Evolutionary conservation across 2,329 filamentous ascomycete genomes (phyloP), one percentile per base, ranked within the genome.

Genomic region (Cladosporium colombiae): DNA sequence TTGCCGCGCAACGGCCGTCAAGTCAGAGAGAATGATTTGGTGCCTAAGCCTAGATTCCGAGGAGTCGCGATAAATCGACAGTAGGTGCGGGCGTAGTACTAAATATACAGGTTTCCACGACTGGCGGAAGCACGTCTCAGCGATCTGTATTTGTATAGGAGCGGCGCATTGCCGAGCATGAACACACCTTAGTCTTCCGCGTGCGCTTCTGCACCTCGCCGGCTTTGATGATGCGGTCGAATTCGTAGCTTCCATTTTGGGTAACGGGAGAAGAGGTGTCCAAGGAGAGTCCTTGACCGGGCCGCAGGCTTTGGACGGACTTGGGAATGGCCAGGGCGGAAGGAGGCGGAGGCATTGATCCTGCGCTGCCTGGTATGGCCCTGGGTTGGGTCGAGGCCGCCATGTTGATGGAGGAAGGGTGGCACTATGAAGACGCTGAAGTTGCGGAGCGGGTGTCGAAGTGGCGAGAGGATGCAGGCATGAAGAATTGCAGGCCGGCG

Each of bases 211-310:
- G 86, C 46, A 97, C 88, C 71, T 90, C 90, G 66, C 94, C 93
- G 65, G 90, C 88, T 81, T 96, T 98, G 77, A 98, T 86, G 64
- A 98, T 91, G 60, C 93, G 89, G 78, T 99, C 95, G 74, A 96
- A 96, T 74, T 95, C 93, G 77, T 97, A 99, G 78, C 92, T 95
- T 68, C 95, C 95, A 78, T 96, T 93, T 78, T 96, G 90, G 76
- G 94, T 96, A 69, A 98, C 92, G 5, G 93, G 92, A 33, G 92
- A 95, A 74, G 92, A 88, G 18, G 88, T 84, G 70, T 91, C 88
- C 52, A 89, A 75, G 29, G 81, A 82, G 29, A 87, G 78, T 71
- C 56, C 50, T 31, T 60, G 50, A n/a, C 25, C n/a, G 18, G 62
- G 40, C 53, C 64, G 65, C 52, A 68, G 44, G 29, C 53, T 64